Conservation (phyloP, 352 stramenopile genomes). For the Phytophthora pinifolia region DNA sequence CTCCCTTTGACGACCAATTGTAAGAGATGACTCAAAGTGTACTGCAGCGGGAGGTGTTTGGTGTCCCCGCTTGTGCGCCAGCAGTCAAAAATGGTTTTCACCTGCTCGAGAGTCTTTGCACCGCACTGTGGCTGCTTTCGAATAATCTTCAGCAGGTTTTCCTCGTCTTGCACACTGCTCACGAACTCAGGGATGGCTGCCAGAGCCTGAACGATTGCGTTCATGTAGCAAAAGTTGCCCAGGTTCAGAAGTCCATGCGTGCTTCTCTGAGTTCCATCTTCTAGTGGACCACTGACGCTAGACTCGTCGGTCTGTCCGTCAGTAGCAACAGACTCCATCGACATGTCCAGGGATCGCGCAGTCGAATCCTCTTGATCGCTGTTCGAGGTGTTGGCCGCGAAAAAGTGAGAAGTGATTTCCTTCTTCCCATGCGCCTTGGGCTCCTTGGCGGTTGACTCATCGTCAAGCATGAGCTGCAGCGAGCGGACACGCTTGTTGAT, state of each 20-base stretch:
- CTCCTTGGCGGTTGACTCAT: conserved; percentile 34
- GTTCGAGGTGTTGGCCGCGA: conserved; percentile 31
- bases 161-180: conserved; percentile 45
- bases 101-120: conserved; percentile 41
- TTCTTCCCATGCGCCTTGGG: conserved; percentile 17
- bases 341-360: conserved; percentile 24
- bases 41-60: conserved; percentile 60
- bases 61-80: conserved; percentile 54
- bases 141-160: conserved; percentile 61
- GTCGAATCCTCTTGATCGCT: conserved; percentile 5
- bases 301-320: conserved; percentile 19
- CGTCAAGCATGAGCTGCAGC: conserved; percentile 75
- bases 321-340: conserved; percentile 26
- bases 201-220: conserved; percentile 90
- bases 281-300: conserved; percentile 8
- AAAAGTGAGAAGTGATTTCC: conserved; percentile 49
- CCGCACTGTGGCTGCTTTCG: conserved; percentile 41
- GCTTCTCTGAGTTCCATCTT: conserved; percentile 36
- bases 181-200: conserved; percentile 72
- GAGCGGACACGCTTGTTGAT: conserved; percentile 80
- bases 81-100: conserved; percentile 44
- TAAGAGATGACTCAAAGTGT: conserved; percentile 56
- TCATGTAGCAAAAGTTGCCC: conserved; percentile 94
- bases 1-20: conserved; percentile 62
- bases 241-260: conserved; percentile 93